Evolutionary conservation across 2,329 filamentous ascomycete genomes (phyloP).

Genomic region (Albifimbria verrucaria): DNA sequence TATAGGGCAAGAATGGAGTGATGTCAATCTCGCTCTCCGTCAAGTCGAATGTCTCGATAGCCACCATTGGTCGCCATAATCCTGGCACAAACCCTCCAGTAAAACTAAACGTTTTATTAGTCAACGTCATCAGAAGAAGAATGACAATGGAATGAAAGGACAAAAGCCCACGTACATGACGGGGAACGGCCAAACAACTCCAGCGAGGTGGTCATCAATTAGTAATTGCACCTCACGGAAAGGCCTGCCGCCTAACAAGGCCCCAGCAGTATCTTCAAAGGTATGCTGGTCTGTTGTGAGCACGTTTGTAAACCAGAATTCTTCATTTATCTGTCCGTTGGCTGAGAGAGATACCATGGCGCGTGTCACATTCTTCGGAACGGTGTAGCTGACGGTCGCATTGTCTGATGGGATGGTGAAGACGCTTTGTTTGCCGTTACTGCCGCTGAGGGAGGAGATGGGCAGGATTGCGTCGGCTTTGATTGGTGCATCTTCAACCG

Average conservation of each 20-base stretch:
- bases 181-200: conserved; percentile 78
- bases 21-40: background rate
- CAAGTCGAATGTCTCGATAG: background rate
- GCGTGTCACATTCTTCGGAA: conserved; percentile 64
- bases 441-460: conserved; percentile 53
- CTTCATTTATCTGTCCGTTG: conserved; percentile 70
- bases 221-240: conserved; percentile 76
- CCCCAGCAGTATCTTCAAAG: conserved; percentile 39
- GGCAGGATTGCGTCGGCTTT: conserved; percentile 65
- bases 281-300: conserved; percentile 56
- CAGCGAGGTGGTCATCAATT: conserved; percentile 70
- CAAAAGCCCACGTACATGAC: conserved; percentile 83
- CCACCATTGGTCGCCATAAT: background rate
- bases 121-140: too few species aligned
- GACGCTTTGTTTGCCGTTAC: conserved; percentile 54
- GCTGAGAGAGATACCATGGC: conserved; percentile 75
- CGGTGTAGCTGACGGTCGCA: conserved; percentile 53
- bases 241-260: conserved; percentile 47
- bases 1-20: background rate
- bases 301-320: conserved; percentile 85
- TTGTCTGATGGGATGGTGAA: conserved; percentile 64
- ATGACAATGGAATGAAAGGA: too few species aligned
- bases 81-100: background rate
- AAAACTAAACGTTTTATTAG: background rate
- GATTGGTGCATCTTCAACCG: conserved; percentile 6